Evolutionary conservation across 2,329 filamentous ascomycete genomes (phyloP).

Genomic region (Orbilia oligospora): DNA sequence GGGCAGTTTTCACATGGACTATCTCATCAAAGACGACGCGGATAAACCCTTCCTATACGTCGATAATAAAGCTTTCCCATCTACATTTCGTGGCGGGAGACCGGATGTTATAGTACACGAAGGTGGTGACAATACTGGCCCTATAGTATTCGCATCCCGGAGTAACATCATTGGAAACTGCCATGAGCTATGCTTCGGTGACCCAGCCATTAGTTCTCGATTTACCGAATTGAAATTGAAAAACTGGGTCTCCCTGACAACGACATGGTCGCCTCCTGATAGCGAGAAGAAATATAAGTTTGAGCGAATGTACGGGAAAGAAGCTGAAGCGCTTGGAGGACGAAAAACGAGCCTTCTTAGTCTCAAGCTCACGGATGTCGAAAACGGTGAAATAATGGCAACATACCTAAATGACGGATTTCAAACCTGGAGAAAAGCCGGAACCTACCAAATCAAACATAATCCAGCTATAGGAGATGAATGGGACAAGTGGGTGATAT

Average conservation of each 20-base stretch:
- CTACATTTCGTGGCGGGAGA: conserved; percentile 36
- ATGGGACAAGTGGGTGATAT: conserved; percentile 46
- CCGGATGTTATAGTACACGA: conserved; percentile 43
- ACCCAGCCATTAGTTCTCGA: conserved; percentile 20
- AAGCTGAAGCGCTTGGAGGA: conserved; percentile 32
- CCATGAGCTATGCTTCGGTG: conserved; percentile 35
- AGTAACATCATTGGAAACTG: conserved; percentile 38
- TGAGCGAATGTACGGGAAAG: conserved; percentile 47
- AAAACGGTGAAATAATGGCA: conserved; percentile 47
- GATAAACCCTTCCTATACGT: conserved; percentile 35
- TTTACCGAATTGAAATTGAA: conserved; percentile 31
- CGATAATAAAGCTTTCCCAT: conserved; percentile 40
- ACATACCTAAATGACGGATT: conserved; percentile 47
- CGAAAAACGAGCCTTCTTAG: conserved; percentile 42
- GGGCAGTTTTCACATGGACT: conserved; percentile 48
- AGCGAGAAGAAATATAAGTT: conserved; percentile 43
- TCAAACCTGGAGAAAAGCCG: conserved; percentile 49
- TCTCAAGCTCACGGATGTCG: conserved; percentile 46
- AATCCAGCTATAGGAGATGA: conserved; percentile 43
- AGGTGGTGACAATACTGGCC: conserved; percentile 23
- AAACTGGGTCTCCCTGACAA: conserved; percentile 44
- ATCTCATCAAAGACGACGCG: conserved; percentile 42
- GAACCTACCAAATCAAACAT: conserved; percentile 48
- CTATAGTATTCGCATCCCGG: conserved; percentile 34
- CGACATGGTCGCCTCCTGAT: conserved; percentile 47